Percentiles rank a stretch among this genome's conserved stretches.
Evolutionary conservation across 2,329 filamentous ascomycete genomes (phyloP).

Genomic region (Coniosporium tulheliwenetii): DNA sequence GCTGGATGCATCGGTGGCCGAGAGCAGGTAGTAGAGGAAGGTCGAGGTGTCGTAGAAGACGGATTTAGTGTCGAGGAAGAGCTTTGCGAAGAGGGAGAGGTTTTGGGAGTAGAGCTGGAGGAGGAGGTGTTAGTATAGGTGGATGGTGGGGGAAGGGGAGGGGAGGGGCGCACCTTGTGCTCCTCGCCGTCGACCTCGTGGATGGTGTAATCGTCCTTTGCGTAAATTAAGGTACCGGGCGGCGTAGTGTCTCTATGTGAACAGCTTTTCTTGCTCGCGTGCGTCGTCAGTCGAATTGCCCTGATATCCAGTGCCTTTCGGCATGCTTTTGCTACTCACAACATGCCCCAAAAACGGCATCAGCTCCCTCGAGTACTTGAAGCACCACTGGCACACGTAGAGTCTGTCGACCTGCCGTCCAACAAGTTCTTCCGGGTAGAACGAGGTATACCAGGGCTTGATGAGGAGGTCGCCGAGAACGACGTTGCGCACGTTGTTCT

Average conservation of each 20-base stretch:
- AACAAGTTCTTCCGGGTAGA: constrained; percentile 56
- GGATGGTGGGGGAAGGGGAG: constrained; percentile 1
- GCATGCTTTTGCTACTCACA: constrained; percentile 1
- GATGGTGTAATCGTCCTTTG: constrained; percentile 66
- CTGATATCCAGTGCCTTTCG: too few species aligned
- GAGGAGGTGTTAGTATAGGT: constrained; percentile 1
- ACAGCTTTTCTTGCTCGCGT: constrained; percentile 24
- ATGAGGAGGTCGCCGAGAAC: constrained; percentile 74
- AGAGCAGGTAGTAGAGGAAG: constrained; percentile 88
- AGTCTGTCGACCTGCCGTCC: constrained; percentile 36
- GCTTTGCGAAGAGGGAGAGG: constrained; percentile 86
- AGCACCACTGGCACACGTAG: constrained; percentile 85
- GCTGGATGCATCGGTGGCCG: constrained; percentile 45
- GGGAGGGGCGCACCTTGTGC: constrained; percentile 34
- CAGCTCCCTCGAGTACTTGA: constrained; percentile 63
- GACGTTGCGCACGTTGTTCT: constrained; percentile 75
- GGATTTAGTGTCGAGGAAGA: constrained; percentile 96
- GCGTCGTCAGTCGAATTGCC: background rate
- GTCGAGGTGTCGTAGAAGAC: constrained; percentile 94
- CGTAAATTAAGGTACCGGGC: constrained; percentile 63
- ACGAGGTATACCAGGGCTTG: constrained; percentile 84
- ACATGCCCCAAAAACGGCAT: constrained; percentile 30
- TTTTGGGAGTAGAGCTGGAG: constrained; percentile 72
- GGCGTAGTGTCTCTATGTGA: constrained; percentile 24
- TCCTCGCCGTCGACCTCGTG: constrained; percentile 88